Percentiles rank a stretch among this genome's conserved stretches.
Conservation (phyloP, 495 filamentous ascomycete genomes). For the Neurospora terricola region DNA sequence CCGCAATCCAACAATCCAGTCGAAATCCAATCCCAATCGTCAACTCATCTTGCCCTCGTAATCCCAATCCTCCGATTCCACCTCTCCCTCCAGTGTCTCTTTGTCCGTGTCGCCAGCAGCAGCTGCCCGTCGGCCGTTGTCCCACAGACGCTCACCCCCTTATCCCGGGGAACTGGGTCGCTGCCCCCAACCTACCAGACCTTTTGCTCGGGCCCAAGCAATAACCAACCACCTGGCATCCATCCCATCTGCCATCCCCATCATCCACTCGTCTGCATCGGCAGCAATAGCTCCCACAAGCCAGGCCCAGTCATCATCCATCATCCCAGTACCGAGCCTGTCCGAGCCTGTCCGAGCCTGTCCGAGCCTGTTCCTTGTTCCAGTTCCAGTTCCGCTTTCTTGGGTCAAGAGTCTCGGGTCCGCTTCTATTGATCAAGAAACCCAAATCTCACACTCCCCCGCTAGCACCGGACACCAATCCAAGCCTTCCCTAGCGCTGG, state of each 20-base stretch:
- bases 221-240: neutral
- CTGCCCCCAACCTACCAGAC: neutral
- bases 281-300: neutral
- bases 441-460: neutral
- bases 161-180: neutral
- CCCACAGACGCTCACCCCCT: neutral
- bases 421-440: neutral
- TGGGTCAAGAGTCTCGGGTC: neutral
- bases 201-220: neutral
- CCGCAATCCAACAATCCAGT: no score
- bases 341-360: neutral
- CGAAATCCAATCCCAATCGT: no score
- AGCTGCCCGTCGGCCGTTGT: neutral
- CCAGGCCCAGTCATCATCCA: neutral
- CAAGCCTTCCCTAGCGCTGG: neutral
- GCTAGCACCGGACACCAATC: neutral
- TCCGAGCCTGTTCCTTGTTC: neutral
- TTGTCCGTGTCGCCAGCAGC: neutral
- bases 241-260: neutral
- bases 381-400: neutral
- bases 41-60: neutral
- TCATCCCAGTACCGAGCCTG: neutral
- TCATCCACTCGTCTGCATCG: neutral
- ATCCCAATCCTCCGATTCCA: neutral
- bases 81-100: neutral